These are phyloP conservation scores for Myxozyma neotropica DNA, from an alignment of 805 yeast genomes.

Conservation along the genomic window DNA sequence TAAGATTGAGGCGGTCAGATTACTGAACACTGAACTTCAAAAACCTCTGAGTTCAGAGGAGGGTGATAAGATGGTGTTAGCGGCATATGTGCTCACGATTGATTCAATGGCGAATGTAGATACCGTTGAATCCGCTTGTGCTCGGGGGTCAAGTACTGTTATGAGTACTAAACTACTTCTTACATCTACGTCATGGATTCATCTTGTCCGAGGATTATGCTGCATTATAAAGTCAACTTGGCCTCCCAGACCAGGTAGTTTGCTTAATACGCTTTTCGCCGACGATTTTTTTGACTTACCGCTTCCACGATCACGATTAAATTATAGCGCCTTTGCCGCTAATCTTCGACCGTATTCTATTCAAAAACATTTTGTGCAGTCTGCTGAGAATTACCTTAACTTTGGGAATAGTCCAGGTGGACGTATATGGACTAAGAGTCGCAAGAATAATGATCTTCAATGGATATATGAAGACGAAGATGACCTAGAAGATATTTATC, in stretches of 20 bases:
- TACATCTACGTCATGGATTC: conserved; percentile 95
- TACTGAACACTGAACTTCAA: conserved; percentile 81
- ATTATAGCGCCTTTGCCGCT: conserved; percentile 5
- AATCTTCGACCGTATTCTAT: conserved; percentile 24
- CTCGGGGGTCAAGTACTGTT: conserved; percentile 70
- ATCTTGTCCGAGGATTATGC: conserved; percentile 96
- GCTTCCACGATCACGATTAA: conserved; percentile 39
- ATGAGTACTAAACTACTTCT: conserved; percentile 55
- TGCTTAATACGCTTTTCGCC: conserved; percentile 71
- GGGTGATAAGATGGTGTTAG: conserved; percentile 81
- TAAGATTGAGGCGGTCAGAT: conserved; percentile 79
- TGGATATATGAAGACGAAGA: conserved; percentile 65
- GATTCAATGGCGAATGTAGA: conserved; percentile 55
- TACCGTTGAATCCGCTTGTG: not conserved
- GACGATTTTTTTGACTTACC: conserved; percentile 81
- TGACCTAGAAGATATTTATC: conserved; percentile 81
- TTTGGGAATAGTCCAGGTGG: not conserved
- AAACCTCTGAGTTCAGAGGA: conserved; percentile 74
- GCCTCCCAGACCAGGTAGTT: conserved; percentile 73
- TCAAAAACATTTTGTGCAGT: not conserved
- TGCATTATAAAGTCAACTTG: conserved; percentile 95
- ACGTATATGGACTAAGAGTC: not conserved
- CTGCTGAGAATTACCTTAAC: conserved; percentile 1
- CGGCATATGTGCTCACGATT: conserved; percentile 87
- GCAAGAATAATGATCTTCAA: not conserved